Base-by-base conservation (phyloP, 176 grass and related monocot species). In the Bothriochloa decipiens region DNA sequence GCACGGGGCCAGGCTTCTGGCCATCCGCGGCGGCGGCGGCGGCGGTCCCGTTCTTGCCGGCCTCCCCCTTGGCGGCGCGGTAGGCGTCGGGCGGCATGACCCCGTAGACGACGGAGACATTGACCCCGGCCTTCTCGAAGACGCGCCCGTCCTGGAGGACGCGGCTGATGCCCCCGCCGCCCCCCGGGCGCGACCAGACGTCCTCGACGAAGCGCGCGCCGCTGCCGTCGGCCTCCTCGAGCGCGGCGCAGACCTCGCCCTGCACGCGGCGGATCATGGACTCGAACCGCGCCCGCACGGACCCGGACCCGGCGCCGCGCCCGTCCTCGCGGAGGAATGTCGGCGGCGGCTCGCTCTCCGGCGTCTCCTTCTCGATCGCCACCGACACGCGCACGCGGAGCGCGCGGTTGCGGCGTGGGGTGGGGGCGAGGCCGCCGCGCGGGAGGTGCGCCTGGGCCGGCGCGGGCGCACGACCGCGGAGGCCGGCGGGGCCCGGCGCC, bases 81-180 rank as follows among this genome's bases (percentile, higher is more conserved):
- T 98, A 98, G 3, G 96, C 96, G 17, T 98, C 96, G 4, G 96
- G 96, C 9, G 96, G 96, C 96, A 98, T 98, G 52, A 85, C 82
- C 7, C 96, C 96, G 29, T 98, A 96, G 18, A 98, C 96, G 18
- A 98, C 93, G 17, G 96, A 98, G 3, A 98, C 96, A 61, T 96
- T 98, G 55, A 98, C 96, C 15, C 93, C 96, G 2, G 96, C 96
- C 83, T 98, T 98, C 89, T 98, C 96, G 65, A 92, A 96, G 39
- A 98, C 93, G 84, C 70, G 74, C 0, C 96, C 96, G 70, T 98
- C 93, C 91, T 98, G 86, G 23, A 98, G 94, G 68, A 98, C 96
- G 74, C 96, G 71, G 78, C 96, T 98, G 89, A 98, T 98, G 73
- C 93, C 96, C 6, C 96, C 96, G 4, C 96, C 96, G 2, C 96